Evolutionary conservation across 2,329 filamentous ascomycete species (phyloP), one percentile per base, ranked within the genome.

Genomic region (Aspergillus fructus): DNA sequence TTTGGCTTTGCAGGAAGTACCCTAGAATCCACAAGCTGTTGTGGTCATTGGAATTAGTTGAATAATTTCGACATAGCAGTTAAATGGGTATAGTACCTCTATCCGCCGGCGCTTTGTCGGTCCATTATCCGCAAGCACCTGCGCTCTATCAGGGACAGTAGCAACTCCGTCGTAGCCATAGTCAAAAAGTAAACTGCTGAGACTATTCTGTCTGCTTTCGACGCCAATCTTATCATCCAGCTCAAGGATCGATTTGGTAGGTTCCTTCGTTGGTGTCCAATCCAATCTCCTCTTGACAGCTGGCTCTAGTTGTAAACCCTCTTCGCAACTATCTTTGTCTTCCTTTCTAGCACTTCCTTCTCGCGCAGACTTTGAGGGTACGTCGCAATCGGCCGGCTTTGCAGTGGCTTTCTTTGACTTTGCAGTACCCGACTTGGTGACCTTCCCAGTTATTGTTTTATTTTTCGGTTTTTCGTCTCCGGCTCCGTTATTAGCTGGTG

Each of bases 211-310:
- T 17, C 43, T 51, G 27, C 55, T 30, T 43, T 50, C 39, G 15
- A 37, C 49, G 1, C 43, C 49, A 17, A 55, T 50, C 23, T 57
- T 33, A 30, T 27, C 57, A 7, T 59, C 60, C 33, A 64, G 57
- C 40, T 66, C 63, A 33, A 60, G 61, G 40, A 60, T 64, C 56
- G 68, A 58, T 3, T 68, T 56, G 1, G 62, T 64, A 42, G 77
- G 78, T 34, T 77, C 68, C 47, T 77, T 79, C 4, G 85, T 82
- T 2, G 88, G 89, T 1, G 89, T 92, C 89, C 89, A 92, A 57
- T 87, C 81, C 13, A 75, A 67, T 59, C 85, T 80, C 58, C 89
- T 79, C 46, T 75, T 77, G 24, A 82, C 69, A 7, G 88, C 89
- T 46, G 68, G 60, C 60, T 73, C 73, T 23, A 76, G 53, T n/a